These are phyloP conservation scores for Sporobolomyces roseus DNA, from an alignment of 768 basidiomycete genomes.

Conservation along the genomic window DNA sequence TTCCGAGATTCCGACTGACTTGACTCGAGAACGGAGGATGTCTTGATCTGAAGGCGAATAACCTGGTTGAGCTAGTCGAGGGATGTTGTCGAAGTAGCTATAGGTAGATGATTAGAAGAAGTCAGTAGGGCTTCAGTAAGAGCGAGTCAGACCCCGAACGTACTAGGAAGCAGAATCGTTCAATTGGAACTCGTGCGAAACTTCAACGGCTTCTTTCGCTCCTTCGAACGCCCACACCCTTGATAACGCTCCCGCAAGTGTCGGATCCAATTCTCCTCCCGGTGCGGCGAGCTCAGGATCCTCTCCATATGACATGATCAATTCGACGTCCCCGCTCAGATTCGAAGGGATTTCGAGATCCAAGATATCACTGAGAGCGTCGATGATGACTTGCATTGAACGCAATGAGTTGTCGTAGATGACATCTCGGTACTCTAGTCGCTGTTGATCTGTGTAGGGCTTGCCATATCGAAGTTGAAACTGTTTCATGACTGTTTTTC, in stretches of 20 bases:
- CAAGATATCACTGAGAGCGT: conserved; percentile 78
- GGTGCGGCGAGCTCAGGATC: conserved; percentile 71
- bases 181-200: conserved; percentile 88
- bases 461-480: conserved; percentile 93
- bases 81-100: conserved; percentile 81
- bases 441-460: conserved; percentile 75
- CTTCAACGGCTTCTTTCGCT: conserved; percentile 74
- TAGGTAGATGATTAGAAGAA: not conserved
- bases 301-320: conserved; percentile 70
- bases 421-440: conserved; percentile 88
- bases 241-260: conserved; percentile 55
- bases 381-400: conserved; percentile 91
- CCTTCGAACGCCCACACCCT: conserved; percentile 74
- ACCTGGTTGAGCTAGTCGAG: conserved; percentile 66
- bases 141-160: conserved; percentile 16
- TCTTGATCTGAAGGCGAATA: conserved; percentile 90
- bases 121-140: not conserved
- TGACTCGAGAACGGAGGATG: conserved; percentile 85
- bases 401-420: conserved; percentile 88
- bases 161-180: conserved; percentile 88
- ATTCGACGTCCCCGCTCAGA: conserved; percentile 65
- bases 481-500: too few relatives aligned
- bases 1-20: conserved; percentile 95
- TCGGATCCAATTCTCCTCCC: conserved; percentile 63
- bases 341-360: conserved; percentile 65